Evolutionary conservation across 2,329 filamentous ascomycete species (phyloP).

Genomic region (Aspergillus caelatus): DNA sequence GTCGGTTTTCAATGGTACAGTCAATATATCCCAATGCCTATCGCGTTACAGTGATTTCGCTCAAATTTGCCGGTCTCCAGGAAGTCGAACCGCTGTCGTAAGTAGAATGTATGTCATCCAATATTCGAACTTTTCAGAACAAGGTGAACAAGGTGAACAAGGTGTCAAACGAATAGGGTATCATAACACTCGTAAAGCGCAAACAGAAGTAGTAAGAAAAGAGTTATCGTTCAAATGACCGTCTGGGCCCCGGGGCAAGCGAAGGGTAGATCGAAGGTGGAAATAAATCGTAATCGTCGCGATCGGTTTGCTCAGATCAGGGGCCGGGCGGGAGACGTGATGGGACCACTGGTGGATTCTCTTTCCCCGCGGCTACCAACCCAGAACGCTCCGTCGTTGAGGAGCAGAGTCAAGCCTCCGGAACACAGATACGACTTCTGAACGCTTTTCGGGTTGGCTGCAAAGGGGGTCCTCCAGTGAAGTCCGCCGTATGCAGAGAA

Average conservation of each 20-base stretch:
- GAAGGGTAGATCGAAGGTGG: neutral
- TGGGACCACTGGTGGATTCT: slow-evolving; percentile 8
- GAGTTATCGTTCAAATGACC: neutral
- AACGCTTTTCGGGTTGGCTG: neutral
- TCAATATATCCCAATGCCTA: slow-evolving; percentile 2
- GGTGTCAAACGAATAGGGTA: slow-evolving; percentile 18
- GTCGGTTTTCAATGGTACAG: slow-evolving; percentile 8
- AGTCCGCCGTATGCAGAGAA: neutral
- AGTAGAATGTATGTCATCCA: slow-evolving; percentile 1
- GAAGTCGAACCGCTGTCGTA: neutral
- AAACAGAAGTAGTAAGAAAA: neutral
- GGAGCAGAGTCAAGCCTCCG: slow-evolving; percentile 5
- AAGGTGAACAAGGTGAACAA: slow-evolving; percentile 15
- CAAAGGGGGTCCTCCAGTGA: neutral
- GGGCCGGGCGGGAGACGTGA: slow-evolving; percentile 12
- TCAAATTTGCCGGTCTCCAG: neutral
- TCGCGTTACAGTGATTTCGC: neutral
- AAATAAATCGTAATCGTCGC: slow-evolving; percentile 1
- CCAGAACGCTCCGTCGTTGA: slow-evolving; percentile 12
- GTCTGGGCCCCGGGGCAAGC: neutral
- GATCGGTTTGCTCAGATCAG: slow-evolving; percentile 14
- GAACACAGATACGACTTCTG: neutral
- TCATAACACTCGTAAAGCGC: slow-evolving; percentile 17
- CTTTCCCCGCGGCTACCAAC: slow-evolving; percentile 17
- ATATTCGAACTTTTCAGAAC: slow-evolving; percentile 4